phyloP scores from a whole-genome alignment of 805 yeast species.

The Dipodascus geniculatus region DNA sequence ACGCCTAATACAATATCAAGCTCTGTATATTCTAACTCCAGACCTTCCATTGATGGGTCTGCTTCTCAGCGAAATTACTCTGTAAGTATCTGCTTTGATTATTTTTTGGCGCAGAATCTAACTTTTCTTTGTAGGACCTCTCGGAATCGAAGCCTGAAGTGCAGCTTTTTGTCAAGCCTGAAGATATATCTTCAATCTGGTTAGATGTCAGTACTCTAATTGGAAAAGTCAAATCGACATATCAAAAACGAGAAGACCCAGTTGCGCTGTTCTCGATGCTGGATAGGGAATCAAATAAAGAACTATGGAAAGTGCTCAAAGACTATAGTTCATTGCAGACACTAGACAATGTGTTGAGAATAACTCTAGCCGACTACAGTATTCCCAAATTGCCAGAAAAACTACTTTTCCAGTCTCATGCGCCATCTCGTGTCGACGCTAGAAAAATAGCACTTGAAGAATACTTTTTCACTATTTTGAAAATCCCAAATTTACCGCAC shows the following conservation, averaged over 20 bases:
- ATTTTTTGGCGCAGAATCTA: not conserved
- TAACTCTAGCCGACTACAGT: conserved; percentile 29
- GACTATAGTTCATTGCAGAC: conserved; percentile 44
- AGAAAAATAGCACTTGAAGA: conserved; percentile 45
- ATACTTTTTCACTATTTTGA: conserved; percentile 46
- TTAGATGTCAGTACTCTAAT: conserved; percentile 19
- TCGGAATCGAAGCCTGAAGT: conserved; percentile 1
- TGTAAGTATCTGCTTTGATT: not conserved
- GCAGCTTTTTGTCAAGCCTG: conserved; percentile 17
- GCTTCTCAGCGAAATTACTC: not conserved
- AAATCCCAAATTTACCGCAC: conserved; percentile 47
- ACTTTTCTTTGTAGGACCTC: not conserved
- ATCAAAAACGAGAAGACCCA: not conserved
- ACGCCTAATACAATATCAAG: not conserved
- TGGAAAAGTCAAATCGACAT: conserved; percentile 25
- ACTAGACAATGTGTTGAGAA: conserved; percentile 49
- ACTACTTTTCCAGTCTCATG: conserved; percentile 38
- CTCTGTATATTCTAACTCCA: not conserved
- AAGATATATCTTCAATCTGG: conserved; percentile 16
- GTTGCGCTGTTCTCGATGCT: conserved; percentile 41
- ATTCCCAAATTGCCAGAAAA: conserved; percentile 61
- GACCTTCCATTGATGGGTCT: not conserved
- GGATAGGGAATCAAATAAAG: conserved; percentile 49
- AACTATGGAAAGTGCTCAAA: conserved; percentile 67
- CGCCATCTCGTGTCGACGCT: conserved; percentile 54